A percentile compares a stretch with the other conserved stretches of the same genome.
Conservation (phyloP, 2,329 filamentous ascomycete genomes). For the Phialocephala subalpina region DNA sequence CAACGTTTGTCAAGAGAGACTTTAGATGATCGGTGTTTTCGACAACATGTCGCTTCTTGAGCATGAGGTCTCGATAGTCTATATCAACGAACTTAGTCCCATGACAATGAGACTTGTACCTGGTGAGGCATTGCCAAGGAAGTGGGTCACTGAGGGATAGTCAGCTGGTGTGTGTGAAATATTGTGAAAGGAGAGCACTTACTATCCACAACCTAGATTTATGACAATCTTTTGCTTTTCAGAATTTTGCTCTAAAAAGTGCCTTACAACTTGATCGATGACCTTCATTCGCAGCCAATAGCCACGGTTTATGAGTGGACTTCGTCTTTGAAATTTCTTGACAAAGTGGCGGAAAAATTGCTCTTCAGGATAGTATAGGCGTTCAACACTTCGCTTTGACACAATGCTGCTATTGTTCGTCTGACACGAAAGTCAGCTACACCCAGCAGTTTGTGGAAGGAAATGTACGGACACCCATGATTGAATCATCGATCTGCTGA, state of each 20-base stretch:
- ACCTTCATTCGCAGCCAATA: conserved; percentile 79
- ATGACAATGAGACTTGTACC: conserved; percentile 65
- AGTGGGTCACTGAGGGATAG: conserved; percentile 74
- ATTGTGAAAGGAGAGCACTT: conserved; percentile 50
- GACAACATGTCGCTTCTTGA: conserved; percentile 75
- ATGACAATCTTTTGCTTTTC: conserved; percentile 75
- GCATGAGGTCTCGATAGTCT: conserved; percentile 83
- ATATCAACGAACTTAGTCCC: conserved; percentile 80
- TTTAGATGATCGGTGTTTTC: conserved; percentile 67
- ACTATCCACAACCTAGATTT: conserved; percentile 92
- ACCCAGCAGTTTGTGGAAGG: not conserved
- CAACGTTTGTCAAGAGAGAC: conserved; percentile 56
- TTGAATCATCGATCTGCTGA: conserved; percentile 54
- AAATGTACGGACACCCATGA: conserved; percentile 38
- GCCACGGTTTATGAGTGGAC: conserved; percentile 89
- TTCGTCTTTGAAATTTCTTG: conserved; percentile 79
- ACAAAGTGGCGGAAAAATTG: conserved; percentile 91
- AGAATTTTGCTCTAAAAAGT: conserved; percentile 70
- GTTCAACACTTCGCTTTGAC: conserved; percentile 92
- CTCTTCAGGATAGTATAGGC: conserved; percentile 79
- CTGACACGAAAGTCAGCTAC: conserved; percentile 47
- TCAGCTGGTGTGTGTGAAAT: not conserved
- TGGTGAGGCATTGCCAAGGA: conserved; percentile 81
- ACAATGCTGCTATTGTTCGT: conserved; percentile 94
- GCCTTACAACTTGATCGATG: conserved; percentile 75